Evolutionary conservation across 2,329 filamentous ascomycete genomes (phyloP), one percentile per base, ranked within the genome.

Genomic region (Trichoderma atroviride): DNA sequence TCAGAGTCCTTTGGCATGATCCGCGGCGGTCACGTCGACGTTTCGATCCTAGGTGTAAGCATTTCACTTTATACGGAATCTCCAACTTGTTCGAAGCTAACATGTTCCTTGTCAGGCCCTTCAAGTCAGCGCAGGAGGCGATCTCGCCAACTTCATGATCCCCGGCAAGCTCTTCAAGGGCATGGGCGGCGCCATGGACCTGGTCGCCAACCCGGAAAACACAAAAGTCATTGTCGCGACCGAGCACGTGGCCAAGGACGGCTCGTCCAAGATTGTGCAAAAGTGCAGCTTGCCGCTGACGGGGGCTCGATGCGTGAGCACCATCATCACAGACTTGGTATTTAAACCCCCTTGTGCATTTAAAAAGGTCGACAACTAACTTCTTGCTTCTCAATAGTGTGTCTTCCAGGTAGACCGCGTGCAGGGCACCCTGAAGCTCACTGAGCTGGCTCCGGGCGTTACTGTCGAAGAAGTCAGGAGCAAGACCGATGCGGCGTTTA

Each of bases 101-200:
- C 35, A 43, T 22, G 47, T 13, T 37, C 37, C 6, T 47, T 13
- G n/a, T 50, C n/a, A 74, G 78, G 91, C 92, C 2, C 88, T 95
- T 73, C 92, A 96, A 81, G 92, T 96, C 27, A 91, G 88, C 72
- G 92, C 92, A 0, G 84, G 87, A 2, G 93, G 93, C 31, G 93
- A 96, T 77, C 81, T 96, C 65, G 93, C 93, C 57, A 96, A 96
- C 81, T 96, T 93, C 84, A 96, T 96, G 91, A 91, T 96, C 72
- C 93, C 93, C 0, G 93, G 93, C 29, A 96, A 95, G 80, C 88
- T 93, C 13, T 89, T 94, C 81, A 96, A 96, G 84, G 93, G 93
- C 22, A 96, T 96, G 89, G 93, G 93, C 71, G 90, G 90, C 33
- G 90, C 90, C 22, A 92, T 92, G 90, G 90, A 92, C 76, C 81